These are phyloP conservation scores for Hypoxylon fuscum DNA, from an alignment of 495 filamentous ascomycete genomes.

Conservation along the genomic window DNA sequence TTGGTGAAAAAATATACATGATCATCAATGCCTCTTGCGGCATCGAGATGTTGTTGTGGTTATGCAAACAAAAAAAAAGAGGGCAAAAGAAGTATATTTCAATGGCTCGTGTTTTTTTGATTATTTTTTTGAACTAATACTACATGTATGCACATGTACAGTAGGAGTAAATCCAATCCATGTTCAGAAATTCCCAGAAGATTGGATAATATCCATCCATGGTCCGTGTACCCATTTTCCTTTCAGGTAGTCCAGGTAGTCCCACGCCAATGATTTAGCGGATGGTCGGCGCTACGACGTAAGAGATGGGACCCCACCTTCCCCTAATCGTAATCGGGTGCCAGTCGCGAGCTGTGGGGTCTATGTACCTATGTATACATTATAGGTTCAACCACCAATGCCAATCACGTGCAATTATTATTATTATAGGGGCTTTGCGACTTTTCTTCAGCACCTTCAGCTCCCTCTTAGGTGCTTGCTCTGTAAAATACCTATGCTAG, in stretches of 20 bases:
- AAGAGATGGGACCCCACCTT: constrained; percentile 14
- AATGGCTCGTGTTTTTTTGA: no score
- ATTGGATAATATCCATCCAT: constrained; percentile 42
- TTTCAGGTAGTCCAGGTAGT: constrained; percentile 18
- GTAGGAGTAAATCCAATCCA: no score
- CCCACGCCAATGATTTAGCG: constrained; percentile 37
- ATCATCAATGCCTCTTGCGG: constrained; percentile 36
- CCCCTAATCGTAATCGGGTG: background rate
- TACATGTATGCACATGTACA: no score
- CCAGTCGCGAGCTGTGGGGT: constrained; percentile 4
- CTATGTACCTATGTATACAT: no score
- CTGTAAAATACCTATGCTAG: no score
- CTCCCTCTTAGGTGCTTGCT: no score
- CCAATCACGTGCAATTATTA: no score
- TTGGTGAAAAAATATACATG: constrained; percentile 41
- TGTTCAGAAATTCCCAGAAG: constrained; percentile 29
- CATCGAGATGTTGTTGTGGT: constrained; percentile 31
- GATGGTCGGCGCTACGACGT: constrained; percentile 26
- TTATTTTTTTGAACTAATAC: no score
- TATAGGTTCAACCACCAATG: no score
- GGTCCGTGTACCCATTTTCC: no score
- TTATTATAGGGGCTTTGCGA: no score
- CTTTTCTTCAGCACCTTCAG: constrained; percentile 9
- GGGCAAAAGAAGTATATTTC: no score
- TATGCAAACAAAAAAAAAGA: constrained; percentile 14